These are phyloP conservation scores for Elaeis oleifera DNA, from an alignment of 202 grass and related monocot genomes.

Conservation along the genomic window DNA sequence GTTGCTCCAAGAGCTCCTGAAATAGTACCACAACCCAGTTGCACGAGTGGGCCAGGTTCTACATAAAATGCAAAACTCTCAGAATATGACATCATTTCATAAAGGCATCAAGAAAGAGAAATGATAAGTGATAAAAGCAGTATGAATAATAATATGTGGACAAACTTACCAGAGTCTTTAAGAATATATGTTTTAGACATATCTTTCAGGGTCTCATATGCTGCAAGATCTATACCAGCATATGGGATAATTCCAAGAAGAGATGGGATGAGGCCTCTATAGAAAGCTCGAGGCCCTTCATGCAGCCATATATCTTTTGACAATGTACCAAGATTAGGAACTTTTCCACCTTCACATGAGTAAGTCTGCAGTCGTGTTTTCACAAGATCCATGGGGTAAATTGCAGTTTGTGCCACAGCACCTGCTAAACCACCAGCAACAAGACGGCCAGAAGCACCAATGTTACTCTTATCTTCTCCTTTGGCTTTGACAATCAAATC, in stretches of 20 bases:
- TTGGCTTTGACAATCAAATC: constrained; percentile 60
- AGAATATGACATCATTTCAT: constrained; percentile 23
- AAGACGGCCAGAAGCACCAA: constrained; percentile 65
- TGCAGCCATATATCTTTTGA: constrained; percentile 67
- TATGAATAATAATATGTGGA: no score
- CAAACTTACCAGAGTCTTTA: constrained; percentile 52
- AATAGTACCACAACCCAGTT: constrained; percentile 75
- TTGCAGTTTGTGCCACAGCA: constrained; percentile 63
- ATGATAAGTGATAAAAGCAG: constrained; percentile 16
- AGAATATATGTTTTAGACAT: constrained; percentile 78
- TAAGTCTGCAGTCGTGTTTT: constrained; percentile 78
- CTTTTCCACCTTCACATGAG: constrained; percentile 39
- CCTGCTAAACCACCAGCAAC: constrained; percentile 75
- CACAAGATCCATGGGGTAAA: constrained; percentile 84
- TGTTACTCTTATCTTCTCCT: constrained; percentile 50
- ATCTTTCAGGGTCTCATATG: constrained; percentile 85
- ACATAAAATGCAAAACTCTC: constrained; percentile 16
- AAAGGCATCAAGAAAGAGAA: constrained; percentile 6
- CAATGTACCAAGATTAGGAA: constrained; percentile 44
- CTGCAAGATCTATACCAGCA: constrained; percentile 85
- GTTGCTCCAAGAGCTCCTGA: constrained; percentile 80
- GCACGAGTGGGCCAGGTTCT: constrained; percentile 73
- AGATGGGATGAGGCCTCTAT: constrained; percentile 71
- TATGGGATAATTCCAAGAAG: constrained; percentile 86
- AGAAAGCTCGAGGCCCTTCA: constrained; percentile 77